A percentile compares a stretch with the other conserved stretches of the same genome.
Conservation (phyloP, 164 flowering plant species). For the Piper longum region DNA sequence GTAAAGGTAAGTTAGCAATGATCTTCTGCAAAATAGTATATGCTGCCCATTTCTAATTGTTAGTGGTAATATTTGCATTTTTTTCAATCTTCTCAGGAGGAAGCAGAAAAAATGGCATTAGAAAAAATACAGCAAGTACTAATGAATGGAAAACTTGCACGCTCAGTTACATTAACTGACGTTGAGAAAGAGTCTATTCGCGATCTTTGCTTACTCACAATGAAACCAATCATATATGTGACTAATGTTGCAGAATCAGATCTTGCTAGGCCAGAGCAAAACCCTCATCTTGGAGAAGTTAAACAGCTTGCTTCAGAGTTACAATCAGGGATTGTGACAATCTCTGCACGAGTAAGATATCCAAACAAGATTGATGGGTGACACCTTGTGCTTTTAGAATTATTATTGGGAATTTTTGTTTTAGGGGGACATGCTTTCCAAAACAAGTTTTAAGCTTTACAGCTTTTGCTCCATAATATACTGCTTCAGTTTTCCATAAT, state of each 20-base stretch:
- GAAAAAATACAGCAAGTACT: conserved; percentile 68
- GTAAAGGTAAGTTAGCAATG: conserved; percentile 39
- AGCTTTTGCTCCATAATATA: neutral
- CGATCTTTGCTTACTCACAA: conserved; percentile 90
- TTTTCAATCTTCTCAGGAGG: conserved; percentile 43
- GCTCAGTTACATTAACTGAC: conserved; percentile 67
- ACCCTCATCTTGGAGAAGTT: conserved; percentile 62
- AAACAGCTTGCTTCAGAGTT: conserved; percentile 52
- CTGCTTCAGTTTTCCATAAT: neutral
- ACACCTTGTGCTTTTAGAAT: neutral
- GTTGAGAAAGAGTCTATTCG: conserved; percentile 66
- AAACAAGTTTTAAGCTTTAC: neutral
- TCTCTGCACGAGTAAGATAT: conserved; percentile 77
- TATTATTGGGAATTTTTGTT: too few species aligned
- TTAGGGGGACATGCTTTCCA: neutral
- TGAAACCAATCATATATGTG: conserved; percentile 86
- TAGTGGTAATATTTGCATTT: neutral
- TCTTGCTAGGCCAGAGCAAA: conserved; percentile 52
- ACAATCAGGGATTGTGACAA: conserved; percentile 65
- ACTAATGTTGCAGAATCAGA: conserved; percentile 97
- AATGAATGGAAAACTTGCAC: conserved; percentile 92
- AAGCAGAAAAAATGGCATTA: conserved; percentile 77
- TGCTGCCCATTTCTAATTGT: neutral
- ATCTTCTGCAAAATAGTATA: conserved; percentile 1
- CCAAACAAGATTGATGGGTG: neutral